Evolutionary conservation across 139 green algal genomes (phyloP).

Genomic region (Chlorella sp.): DNA sequence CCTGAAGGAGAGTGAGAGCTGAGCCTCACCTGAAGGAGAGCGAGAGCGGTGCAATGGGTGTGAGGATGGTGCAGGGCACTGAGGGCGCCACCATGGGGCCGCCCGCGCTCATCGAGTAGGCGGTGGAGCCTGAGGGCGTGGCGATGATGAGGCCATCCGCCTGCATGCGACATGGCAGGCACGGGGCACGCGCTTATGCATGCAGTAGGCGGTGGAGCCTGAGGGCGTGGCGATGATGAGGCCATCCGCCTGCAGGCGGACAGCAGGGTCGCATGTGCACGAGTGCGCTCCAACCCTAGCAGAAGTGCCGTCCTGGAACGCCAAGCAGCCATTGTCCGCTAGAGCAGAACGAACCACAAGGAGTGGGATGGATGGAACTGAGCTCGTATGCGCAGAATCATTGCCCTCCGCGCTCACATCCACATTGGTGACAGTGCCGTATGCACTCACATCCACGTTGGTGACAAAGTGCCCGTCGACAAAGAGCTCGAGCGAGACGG

Average conservation of each 20-base stretch:
- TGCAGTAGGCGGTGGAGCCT: constrained; percentile 82
- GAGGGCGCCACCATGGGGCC: constrained; percentile 81
- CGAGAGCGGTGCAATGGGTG: constrained; percentile 78
- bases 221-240: constrained; percentile 85
- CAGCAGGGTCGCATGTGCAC: too few relatives aligned
- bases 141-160: constrained; percentile 84
- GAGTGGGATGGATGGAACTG: too few relatives aligned
- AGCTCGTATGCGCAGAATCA: too few relatives aligned
- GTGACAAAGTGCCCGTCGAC: constrained; percentile 78
- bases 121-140: constrained; percentile 79
- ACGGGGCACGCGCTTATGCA: constrained; percentile 31
- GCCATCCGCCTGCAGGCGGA: constrained; percentile 60
- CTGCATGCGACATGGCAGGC: constrained; percentile 37
- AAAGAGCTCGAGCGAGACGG: constrained; percentile 70
- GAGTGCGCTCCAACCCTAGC: too few relatives aligned
- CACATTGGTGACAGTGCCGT: too few relatives aligned
- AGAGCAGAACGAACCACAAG: too few relatives aligned
- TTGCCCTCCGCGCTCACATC: too few relatives aligned
- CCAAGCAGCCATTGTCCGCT: too few relatives aligned
- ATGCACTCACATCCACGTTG: constrained; percentile 34
- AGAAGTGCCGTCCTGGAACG: too few relatives aligned
- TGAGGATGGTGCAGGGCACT: constrained; percentile 83
- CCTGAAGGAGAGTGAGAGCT: background rate
- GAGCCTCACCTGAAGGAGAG: constrained; percentile 57
- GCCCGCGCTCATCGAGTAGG: constrained; percentile 82